A percentile compares a stretch with the other conserved stretches of the same genome.
phyloP scores from a whole-genome alignment of 345 rosid genomes.

The Hevea brasiliensis region DNA sequence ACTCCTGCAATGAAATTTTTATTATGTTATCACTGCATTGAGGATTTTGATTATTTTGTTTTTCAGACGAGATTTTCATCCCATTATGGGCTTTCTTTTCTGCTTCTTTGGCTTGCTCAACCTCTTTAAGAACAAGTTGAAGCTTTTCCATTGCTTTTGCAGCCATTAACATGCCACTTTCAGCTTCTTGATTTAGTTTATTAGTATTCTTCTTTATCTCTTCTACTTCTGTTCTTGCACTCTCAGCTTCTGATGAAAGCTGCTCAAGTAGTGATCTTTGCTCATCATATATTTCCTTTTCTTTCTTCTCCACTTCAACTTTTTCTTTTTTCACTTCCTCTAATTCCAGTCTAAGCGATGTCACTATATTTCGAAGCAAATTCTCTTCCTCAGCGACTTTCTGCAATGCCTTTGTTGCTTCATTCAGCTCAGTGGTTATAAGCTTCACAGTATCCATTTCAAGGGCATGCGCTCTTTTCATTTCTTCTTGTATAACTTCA shows the following conservation, averaged over 20 bases:
- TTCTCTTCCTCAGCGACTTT: constrained; percentile 62
- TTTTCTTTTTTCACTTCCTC: constrained; percentile 53
- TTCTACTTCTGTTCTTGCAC: constrained; percentile 53
- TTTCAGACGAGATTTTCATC: constrained; percentile 49
- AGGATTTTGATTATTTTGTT: constrained; percentile 18
- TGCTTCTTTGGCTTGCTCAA: constrained; percentile 54
- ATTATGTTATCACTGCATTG: constrained; percentile 33
- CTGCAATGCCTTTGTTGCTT: constrained; percentile 66
- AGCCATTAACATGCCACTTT: constrained; percentile 32
- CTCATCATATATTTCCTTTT: constrained; percentile 34
- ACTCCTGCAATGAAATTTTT: constrained; percentile 54
- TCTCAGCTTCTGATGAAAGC: constrained; percentile 48
- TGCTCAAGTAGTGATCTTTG: constrained; percentile 24
- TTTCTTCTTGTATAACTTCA: constrained; percentile 56
- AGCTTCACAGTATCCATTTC: constrained; percentile 53
- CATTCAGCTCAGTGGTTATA: constrained; percentile 61
- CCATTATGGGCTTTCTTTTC: constrained; percentile 51
- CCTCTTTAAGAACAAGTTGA: constrained; percentile 40
- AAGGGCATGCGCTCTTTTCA: constrained; percentile 58
- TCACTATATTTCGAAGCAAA: constrained; percentile 46
- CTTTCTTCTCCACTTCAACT: constrained; percentile 30
- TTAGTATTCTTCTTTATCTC: constrained; percentile 40
- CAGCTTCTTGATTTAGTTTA: constrained; percentile 49
- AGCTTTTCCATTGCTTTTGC: constrained; percentile 51
- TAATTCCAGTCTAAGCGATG: constrained; percentile 46